A percentile compares a stretch with the other conserved stretches of the same genome.
Conservation (phyloP, 2,329 filamentous ascomycete species). For the Xylariomycetidae sp. region DNA sequence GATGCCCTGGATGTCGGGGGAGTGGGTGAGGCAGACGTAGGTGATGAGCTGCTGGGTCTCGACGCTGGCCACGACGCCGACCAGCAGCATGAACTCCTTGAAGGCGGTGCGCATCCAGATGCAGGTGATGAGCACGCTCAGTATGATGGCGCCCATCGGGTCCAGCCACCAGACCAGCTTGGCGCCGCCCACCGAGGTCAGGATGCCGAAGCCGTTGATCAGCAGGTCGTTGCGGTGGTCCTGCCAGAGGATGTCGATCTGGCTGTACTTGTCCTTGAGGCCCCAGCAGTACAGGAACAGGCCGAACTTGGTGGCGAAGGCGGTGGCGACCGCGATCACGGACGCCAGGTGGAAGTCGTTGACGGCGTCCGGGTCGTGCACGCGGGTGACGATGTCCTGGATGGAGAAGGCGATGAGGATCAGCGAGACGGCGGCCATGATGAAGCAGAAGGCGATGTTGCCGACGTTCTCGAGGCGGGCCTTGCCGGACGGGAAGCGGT, state of each 20-base stretch:
- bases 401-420: conserved; percentile 87
- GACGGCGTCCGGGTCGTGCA: conserved; percentile 35
- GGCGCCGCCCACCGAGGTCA: conserved; percentile 84
- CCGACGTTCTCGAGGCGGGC: conserved; percentile 91
- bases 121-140: conserved; percentile 70
- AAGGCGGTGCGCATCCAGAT: conserved; percentile 86
- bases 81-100: conserved; percentile 81
- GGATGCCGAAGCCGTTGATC: conserved; percentile 88
- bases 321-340: conserved; percentile 76
- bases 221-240: conserved; percentile 97
- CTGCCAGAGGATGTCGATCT: conserved; percentile 89
- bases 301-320: conserved; percentile 75
- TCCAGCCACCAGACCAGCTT: conserved; percentile 95
- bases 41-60: conserved; percentile 90
- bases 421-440: conserved; percentile 89
- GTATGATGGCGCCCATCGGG: conserved; percentile 79
- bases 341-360: conserved; percentile 74
- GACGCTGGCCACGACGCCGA: conserved; percentile 81
- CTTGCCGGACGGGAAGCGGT: conserved; percentile 85
- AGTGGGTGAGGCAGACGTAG: conserved; percentile 93
- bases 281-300: conserved; percentile 93
- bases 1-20: conserved; percentile 71
- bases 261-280: conserved; percentile 82
- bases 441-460: conserved; percentile 92
- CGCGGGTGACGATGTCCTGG: conserved; percentile 56